Percentiles rank a stretch among this genome's conserved stretches.
phyloP scores from a whole-genome alignment of 106 monocot genomes.

The Posidonia australis region DNA sequence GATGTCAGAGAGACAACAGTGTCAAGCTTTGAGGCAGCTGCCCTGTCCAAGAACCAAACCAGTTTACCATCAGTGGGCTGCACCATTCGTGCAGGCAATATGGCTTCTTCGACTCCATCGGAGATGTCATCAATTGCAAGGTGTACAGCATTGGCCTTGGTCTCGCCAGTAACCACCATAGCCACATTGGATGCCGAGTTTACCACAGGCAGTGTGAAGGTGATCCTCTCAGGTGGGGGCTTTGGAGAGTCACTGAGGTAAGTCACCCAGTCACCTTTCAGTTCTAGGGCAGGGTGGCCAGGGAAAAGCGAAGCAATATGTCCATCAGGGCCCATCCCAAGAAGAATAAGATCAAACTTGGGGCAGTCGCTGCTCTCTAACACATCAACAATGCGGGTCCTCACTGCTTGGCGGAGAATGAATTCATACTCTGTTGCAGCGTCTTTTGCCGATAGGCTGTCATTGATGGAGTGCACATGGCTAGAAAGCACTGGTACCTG shows the following conservation, averaged over 20 bases:
- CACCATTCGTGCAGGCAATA: constrained; percentile 43
- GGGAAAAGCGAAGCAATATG: constrained; percentile 75
- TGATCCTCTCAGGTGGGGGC: constrained; percentile 83
- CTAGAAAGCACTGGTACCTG: constrained; percentile 61
- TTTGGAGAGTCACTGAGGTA: constrained; percentile 62
- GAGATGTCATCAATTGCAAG: constrained; percentile 13
- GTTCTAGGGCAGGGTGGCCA: constrained; percentile 38
- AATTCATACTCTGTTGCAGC: constrained; percentile 66
- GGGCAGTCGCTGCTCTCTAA: constrained; percentile 72
- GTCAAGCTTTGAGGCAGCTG: constrained; percentile 29
- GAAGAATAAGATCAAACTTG: constrained; percentile 85
- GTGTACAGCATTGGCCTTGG: constrained; percentile 36
- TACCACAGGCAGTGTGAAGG: constrained; percentile 75
- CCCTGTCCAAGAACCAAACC: constrained; percentile 62
- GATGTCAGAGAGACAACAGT: no score
- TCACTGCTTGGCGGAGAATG: constrained; percentile 66
- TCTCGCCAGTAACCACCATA: constrained; percentile 44
- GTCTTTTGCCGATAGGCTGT: constrained; percentile 57
- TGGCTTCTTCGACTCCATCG: background rate
- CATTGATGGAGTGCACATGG: constrained; percentile 77
- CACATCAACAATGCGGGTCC: constrained; percentile 46
- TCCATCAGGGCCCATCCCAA: constrained; percentile 57
- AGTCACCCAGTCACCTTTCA: constrained; percentile 63
- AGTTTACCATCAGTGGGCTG: constrained; percentile 46
- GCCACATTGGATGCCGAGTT: constrained; percentile 75